Evolutionary conservation across 2,329 filamentous ascomycete genomes (phyloP).

Genomic region (Tolypocladium endophyticum): DNA sequence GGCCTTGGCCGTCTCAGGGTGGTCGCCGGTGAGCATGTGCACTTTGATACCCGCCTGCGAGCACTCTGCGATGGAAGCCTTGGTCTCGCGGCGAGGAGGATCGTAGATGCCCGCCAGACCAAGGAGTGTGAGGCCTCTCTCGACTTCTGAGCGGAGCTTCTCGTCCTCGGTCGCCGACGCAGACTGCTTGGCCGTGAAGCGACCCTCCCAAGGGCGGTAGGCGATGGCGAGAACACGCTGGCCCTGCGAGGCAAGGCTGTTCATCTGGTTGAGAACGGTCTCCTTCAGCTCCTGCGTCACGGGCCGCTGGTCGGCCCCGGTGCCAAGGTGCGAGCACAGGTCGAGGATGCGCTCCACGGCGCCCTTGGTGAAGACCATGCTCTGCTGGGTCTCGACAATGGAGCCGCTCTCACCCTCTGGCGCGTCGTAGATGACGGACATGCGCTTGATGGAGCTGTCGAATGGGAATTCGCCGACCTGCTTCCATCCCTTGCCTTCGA

Average conservation of each 20-base stretch:
- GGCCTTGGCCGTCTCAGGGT: slow-evolving; percentile 66
- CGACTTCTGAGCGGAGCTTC: slow-evolving; percentile 48
- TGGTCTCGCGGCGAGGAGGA: slow-evolving; percentile 73
- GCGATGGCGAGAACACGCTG: slow-evolving; percentile 64
- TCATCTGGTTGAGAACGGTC: slow-evolving; percentile 42
- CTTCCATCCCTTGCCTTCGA: slow-evolving; percentile 46
- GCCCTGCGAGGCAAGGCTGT: slow-evolving; percentile 52
- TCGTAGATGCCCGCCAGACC: slow-evolving; percentile 85
- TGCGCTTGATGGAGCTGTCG: slow-evolving; percentile 67
- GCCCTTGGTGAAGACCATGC: slow-evolving; percentile 50
- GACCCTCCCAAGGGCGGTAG: slow-evolving; percentile 48
- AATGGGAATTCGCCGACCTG: slow-evolving; percentile 67
- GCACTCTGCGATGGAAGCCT: slow-evolving; percentile 58
- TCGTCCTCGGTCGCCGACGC: slow-evolving; percentile 28
- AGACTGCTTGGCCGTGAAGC: slow-evolving; percentile 27
- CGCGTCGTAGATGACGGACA: slow-evolving; percentile 62
- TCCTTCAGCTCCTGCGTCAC: slow-evolving; percentile 42
- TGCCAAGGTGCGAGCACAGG: slow-evolving; percentile 38
- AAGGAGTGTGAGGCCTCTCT: slow-evolving; percentile 59
- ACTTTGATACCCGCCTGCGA: slow-evolving; percentile 66
- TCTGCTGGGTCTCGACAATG: slow-evolving; percentile 30
- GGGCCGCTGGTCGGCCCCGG: slow-evolving; percentile 27
- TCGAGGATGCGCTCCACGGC: slow-evolving; percentile 52
- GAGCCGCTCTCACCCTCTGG: slow-evolving; percentile 27
- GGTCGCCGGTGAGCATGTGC: slow-evolving; percentile 79